These are phyloP conservation scores for Thalassiosira exigua DNA, from an alignment of 352 stramenopile species.

Conservation along the genomic window DNA sequence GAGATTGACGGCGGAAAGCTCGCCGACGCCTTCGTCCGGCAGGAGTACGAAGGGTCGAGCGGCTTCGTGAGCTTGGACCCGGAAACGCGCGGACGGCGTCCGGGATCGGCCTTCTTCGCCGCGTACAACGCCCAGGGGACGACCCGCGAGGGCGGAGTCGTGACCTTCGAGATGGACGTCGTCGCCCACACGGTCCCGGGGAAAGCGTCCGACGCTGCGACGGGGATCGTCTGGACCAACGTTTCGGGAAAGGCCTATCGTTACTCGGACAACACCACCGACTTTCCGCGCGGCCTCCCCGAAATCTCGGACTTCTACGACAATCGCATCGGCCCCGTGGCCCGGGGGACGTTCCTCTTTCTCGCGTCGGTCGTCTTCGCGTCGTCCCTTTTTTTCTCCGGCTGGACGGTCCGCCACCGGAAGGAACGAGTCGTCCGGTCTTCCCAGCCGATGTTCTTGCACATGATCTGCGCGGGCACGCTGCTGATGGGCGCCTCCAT, in stretches of 20 bases:
- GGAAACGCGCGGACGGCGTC: conserved; percentile 54
- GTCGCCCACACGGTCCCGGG: not conserved
- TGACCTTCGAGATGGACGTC: conserved; percentile 34
- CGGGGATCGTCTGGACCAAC: too few relatives aligned
- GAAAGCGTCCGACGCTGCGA: not conserved
- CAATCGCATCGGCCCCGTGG: too few relatives aligned
- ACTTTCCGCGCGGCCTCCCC: conserved; percentile 10
- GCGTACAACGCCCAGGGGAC: conserved; percentile 52
- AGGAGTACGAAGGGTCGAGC: conserved; percentile 53
- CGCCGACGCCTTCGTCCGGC: conserved; percentile 39
- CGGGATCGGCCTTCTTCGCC: conserved; percentile 38
- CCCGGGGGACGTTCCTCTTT: not conserved
- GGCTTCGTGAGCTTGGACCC: conserved; percentile 57
- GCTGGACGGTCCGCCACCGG: conserved; percentile 33
- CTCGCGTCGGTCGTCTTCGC: not conserved
- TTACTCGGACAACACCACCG: conserved; percentile 17
- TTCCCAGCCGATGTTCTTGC: conserved; percentile 60
- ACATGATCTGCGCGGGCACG: conserved; percentile 39
- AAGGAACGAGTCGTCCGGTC: conserved; percentile 36
- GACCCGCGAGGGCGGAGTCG: not conserved
- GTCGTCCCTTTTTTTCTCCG: not conserved
- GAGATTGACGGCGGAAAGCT: conserved; percentile 55
- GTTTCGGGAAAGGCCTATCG: not conserved
- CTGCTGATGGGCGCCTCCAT: conserved; percentile 48
- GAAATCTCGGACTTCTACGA: not conserved